phyloP scores from a whole-genome alignment of 2,329 filamentous ascomycete genomes.

The Didymella pinodella region DNA sequence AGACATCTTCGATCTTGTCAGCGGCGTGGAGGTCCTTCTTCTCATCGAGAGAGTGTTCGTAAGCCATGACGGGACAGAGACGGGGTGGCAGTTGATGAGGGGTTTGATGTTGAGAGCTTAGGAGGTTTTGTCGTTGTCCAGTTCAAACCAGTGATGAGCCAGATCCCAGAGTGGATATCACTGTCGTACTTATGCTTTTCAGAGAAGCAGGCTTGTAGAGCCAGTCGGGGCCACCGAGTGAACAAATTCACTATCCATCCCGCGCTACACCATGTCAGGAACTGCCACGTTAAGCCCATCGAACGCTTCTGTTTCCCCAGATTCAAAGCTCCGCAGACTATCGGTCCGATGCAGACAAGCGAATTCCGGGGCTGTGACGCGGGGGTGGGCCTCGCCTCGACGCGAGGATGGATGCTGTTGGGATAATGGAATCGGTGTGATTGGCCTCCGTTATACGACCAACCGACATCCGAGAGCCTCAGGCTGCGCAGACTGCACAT shows the following conservation, averaged over 20 bases:
- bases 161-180: constrained; percentile 9
- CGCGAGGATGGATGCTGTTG: constrained; percentile 1
- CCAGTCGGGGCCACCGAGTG: constrained; percentile 1
- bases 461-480: constrained; percentile 8
- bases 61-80: constrained; percentile 7
- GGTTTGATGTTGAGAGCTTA: neutral
- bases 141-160: constrained; percentile 12
- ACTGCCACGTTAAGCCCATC: constrained; percentile 17
- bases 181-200: constrained; percentile 20
- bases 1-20: constrained; percentile 36
- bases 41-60: constrained; percentile 12
- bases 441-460: neutral
- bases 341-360: constrained; percentile 16
- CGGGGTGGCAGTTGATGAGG: neutral
- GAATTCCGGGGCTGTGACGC: constrained; percentile 14
- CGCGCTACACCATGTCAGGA: constrained; percentile 2
- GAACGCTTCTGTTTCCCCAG: constrained; percentile 11
- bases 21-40: constrained; percentile 28
- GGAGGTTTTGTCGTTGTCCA: constrained; percentile 12
- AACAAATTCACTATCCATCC: constrained; percentile 1
- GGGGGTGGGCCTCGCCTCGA: constrained; percentile 12
- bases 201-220: neutral
- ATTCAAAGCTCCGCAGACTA: constrained; percentile 2
- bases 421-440: constrained; percentile 1
- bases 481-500: neutral